Evolutionary conservation across 192 early-diverging fungal species (phyloP), one percentile per base, ranked within the genome.

Genomic region (Coemansia sp.): DNA sequence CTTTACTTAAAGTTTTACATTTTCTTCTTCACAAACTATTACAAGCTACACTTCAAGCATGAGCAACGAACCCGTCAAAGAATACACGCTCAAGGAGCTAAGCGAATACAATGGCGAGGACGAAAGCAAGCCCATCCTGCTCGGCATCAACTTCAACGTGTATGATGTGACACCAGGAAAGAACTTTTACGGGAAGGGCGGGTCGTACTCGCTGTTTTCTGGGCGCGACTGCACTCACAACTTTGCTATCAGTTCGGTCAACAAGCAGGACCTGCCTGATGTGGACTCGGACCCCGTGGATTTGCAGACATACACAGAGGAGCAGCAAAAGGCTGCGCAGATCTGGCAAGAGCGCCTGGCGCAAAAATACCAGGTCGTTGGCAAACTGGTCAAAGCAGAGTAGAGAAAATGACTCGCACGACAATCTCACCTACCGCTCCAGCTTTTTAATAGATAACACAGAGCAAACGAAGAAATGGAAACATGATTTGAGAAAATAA

Each of bases 201-300:
- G 89, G 9, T 87, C 86, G 36, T 96, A 96, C 67, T 89, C 84
- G 29, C 89, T 93, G 80, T 94, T 95, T 85, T 91, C 93, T 9
- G 94, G 94, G 4, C 86, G 87, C 31, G 94, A 97, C 74, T 91
- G 93, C 13, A 93, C 92, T 20, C 83, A 91, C 41, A 91, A 92
- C 2, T 72, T 97, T 47, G 89, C 93, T 30, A 91, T 90, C 67
- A 81, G 90, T 50, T 94, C 93, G 28, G 92, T 97, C 62, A 87
- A 92, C 59, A 68, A 66, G 38, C 75, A 82, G 2, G 85, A 91
- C 79, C 58, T 94, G 40, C 66, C 78, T 4, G 34, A 19, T 2
- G 76, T 80, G 11, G 45, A 85, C 20, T 82, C 86, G 29, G 72
- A 76, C 9, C 86, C 89, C 8, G 85, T 93, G 41, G 90, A 93